Evolutionary conservation across 352 stramenopile species (phyloP).

Genomic region (Paralagenidium karlingii): DNA sequence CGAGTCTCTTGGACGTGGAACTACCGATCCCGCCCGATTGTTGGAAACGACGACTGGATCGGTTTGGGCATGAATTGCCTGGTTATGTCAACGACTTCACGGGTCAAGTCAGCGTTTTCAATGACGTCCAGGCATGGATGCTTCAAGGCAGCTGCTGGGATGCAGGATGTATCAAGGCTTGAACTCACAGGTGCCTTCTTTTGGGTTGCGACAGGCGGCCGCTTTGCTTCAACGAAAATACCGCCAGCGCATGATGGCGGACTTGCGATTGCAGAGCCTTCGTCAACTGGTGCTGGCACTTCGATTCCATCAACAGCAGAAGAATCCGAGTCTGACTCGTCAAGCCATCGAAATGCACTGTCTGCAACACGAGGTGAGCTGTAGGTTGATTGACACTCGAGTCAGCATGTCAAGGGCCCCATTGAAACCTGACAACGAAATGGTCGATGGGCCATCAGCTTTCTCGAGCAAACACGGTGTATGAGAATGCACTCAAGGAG

Average conservation of each 20-base stretch:
- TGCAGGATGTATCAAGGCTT: neutral
- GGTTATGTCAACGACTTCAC: slow-evolving; percentile 31
- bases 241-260: slow-evolving; percentile 26
- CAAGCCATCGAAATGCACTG: slow-evolving; percentile 30
- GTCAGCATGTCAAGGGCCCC: too few species aligned
- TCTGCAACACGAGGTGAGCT: slow-evolving; percentile 37
- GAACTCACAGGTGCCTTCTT: neutral
- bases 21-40: slow-evolving; percentile 26
- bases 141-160: neutral
- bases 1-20: slow-evolving; percentile 28
- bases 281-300: slow-evolving; percentile 16
- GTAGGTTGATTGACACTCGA: too few species aligned
- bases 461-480: slow-evolving; percentile 15
- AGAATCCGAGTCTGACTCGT: slow-evolving; percentile 13
- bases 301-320: slow-evolving; percentile 18
- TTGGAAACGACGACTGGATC: too few species aligned
- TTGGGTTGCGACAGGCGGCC: slow-evolving; percentile 10
- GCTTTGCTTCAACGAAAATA: slow-evolving; percentile 36
- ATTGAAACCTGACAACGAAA: neutral
- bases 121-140: slow-evolving; percentile 9
- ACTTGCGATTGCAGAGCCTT: slow-evolving; percentile 26
- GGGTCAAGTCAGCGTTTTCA: slow-evolving; percentile 24
- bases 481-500: slow-evolving; percentile 41
- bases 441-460: neutral
- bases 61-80: too few species aligned